A percentile compares a stretch with the other conserved stretches of the same genome.
Evolutionary conservation across 2,329 filamentous ascomycete genomes (phyloP).

Genomic region (Helotiales sp.): DNA sequence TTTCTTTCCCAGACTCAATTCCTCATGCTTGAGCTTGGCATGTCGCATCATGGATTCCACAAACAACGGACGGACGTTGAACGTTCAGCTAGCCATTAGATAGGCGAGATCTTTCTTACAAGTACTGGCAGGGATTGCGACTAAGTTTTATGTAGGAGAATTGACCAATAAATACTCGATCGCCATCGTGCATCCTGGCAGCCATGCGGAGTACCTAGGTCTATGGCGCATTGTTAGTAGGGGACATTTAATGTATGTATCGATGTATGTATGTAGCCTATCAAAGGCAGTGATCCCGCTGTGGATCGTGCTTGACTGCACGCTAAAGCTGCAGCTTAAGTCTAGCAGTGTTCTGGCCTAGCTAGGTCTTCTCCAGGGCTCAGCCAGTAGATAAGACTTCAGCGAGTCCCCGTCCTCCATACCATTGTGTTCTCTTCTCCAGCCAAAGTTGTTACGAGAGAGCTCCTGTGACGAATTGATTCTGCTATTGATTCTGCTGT

Average conservation of each 20-base stretch:
- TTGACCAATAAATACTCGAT: conserved; percentile 13
- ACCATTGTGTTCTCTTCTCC: not conserved
- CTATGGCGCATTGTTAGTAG: not conserved
- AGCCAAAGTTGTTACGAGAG: not conserved
- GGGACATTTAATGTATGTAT: not conserved
- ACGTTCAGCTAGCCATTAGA: not conserved
- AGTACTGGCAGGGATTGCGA: not conserved
- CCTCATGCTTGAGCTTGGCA: not conserved
- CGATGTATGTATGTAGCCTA: conserved; percentile 4
- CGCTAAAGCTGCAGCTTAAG: conserved; percentile 12
- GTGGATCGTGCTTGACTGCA: not conserved
- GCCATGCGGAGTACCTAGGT: not conserved
- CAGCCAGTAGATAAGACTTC: conserved; percentile 5
- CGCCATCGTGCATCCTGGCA: not conserved
- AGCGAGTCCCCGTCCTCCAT: not conserved
- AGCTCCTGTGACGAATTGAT: not conserved
- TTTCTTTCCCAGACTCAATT: not conserved
- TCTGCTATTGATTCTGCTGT: not conserved
- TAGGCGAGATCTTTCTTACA: not conserved
- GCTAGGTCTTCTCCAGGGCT: not conserved
- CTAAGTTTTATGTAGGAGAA: conserved; percentile 11
- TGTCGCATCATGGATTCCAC: not conserved
- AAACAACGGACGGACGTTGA: not conserved
- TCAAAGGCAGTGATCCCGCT: not conserved
- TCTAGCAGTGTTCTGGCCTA: not conserved